phyloP scores from a whole-genome alignment of 805 yeast genomes.

The Kregervanrija delftensis region DNA sequence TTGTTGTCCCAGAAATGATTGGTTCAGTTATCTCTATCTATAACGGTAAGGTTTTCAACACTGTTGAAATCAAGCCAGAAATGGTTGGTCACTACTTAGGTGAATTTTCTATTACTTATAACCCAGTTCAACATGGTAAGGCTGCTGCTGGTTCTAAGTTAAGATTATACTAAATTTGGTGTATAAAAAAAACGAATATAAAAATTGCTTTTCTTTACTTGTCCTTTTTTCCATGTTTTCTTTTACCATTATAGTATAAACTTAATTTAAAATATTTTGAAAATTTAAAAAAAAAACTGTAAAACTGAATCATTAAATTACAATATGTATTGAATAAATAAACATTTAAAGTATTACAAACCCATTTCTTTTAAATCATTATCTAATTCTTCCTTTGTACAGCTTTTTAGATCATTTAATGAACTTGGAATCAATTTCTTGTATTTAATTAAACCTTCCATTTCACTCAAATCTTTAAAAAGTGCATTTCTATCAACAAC shows the following conservation, averaged over 20 bases:
- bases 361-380: constrained; percentile 72
- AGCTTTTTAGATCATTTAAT: constrained; percentile 53
- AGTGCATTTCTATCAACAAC: constrained; percentile 62
- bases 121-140: constrained; percentile 98
- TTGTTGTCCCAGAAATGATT: constrained; percentile 99
- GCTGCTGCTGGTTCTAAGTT: constrained; percentile 32
- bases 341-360: constrained; percentile 2
- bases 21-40: constrained; percentile 98
- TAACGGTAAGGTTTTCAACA: constrained; percentile 99
- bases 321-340: neutral
- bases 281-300: neutral
- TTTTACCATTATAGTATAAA: too few species aligned
- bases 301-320: neutral
- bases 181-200: constrained; percentile 7
- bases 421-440: constrained; percentile 67
- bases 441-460: constrained; percentile 59
- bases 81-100: constrained; percentile 99
- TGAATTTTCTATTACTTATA: constrained; percentile 99
- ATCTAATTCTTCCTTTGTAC: constrained; percentile 63
- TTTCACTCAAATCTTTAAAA: constrained; percentile 61
- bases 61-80: constrained; percentile 97
- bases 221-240: too few species aligned
- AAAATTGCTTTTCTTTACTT: neutral
- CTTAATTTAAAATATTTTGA: too few species aligned
- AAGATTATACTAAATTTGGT: constrained; percentile 27